Conservation (phyloP, 2,329 filamentous ascomycete species). For the Pestalotiopsis sp. region DNA sequence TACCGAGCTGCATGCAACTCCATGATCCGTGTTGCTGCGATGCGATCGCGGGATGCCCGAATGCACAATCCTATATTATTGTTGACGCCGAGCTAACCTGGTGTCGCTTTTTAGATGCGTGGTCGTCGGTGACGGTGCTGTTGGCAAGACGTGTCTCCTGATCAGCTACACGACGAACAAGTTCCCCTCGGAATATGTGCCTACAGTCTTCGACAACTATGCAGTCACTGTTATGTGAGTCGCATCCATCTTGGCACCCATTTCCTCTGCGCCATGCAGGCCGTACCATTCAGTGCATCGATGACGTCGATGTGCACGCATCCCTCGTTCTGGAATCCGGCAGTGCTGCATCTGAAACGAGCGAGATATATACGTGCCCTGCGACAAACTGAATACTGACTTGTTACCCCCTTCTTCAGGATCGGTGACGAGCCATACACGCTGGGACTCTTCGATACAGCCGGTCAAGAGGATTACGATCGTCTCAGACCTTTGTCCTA, state of each 20-base stretch:
- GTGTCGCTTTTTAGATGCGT: conserved; percentile 71
- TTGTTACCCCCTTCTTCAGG: conserved; percentile 53
- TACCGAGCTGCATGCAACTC: neutral
- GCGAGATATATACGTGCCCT: neutral
- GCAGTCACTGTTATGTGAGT: conserved; percentile 99
- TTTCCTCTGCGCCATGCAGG: neutral
- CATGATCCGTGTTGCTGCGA: neutral
- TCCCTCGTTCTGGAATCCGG: neutral
- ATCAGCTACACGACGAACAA: conserved; percentile 99
- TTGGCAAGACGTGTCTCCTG: conserved; percentile 97
- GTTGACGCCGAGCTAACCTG: neutral
- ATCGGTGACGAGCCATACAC: conserved; percentile 99
- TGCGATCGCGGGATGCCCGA: neutral
- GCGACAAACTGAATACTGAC: neutral
- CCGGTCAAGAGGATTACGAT: conserved; percentile 99
- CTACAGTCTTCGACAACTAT: conserved; percentile 99
- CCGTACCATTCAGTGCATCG: neutral
- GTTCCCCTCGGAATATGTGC: conserved; percentile 99
- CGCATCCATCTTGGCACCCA: conserved; percentile 14
- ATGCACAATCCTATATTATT: neutral
- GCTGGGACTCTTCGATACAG: conserved; percentile 95
- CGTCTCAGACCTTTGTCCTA: conserved; percentile 95
- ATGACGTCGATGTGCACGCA: neutral
- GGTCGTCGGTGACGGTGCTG: conserved; percentile 98
- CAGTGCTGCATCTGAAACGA: neutral